Conservation (phyloP, 2,329 filamentous ascomycete genomes). For the Arthroderma sp. region DNA sequence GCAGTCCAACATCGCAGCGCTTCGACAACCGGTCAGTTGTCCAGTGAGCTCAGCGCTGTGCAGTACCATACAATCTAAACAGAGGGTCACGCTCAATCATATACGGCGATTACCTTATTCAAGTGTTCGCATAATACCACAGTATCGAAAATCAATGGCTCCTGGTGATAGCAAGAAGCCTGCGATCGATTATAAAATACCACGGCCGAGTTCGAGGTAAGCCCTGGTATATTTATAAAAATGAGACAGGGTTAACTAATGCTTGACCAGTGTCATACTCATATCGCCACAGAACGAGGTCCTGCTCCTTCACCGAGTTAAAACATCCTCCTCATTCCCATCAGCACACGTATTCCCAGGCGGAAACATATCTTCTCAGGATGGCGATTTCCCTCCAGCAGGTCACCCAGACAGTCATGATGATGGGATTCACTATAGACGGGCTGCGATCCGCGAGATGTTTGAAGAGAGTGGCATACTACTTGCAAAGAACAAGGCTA, state of each 20-base stretch:
- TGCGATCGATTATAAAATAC: slow-evolving; percentile 24
- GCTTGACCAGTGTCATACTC: slow-evolving; percentile 55
- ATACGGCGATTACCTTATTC: slow-evolving; percentile 6
- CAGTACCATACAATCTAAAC: neutral
- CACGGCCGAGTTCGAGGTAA: slow-evolving; percentile 55
- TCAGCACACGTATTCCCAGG: slow-evolving; percentile 94
- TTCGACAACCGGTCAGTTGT: neutral
- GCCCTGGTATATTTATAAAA: slow-evolving; percentile 1
- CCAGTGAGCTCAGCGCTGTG: neutral
- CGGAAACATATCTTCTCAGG: slow-evolving; percentile 65
- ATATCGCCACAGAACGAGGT: slow-evolving; percentile 80
- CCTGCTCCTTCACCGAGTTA: slow-evolving; percentile 73
- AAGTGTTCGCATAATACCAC: slow-evolving; percentile 13
- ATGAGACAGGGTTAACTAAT: neutral
- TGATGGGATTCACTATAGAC: slow-evolving; percentile 62
- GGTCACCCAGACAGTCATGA: slow-evolving; percentile 49
- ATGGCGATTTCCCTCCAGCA: slow-evolving; percentile 47
- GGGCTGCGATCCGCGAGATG: slow-evolving; percentile 76
- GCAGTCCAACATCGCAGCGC: neutral
- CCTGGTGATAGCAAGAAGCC: slow-evolving; percentile 7
- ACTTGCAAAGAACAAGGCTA: slow-evolving; percentile 43
- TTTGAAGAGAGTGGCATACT: slow-evolving; percentile 93
- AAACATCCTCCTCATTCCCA: slow-evolving; percentile 70
- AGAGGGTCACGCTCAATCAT: neutral
- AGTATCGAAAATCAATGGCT: slow-evolving; percentile 14